Evolutionary conservation across 768 basidiomycete genomes (phyloP).

Genomic region (Sporobolomyces roseus): DNA sequence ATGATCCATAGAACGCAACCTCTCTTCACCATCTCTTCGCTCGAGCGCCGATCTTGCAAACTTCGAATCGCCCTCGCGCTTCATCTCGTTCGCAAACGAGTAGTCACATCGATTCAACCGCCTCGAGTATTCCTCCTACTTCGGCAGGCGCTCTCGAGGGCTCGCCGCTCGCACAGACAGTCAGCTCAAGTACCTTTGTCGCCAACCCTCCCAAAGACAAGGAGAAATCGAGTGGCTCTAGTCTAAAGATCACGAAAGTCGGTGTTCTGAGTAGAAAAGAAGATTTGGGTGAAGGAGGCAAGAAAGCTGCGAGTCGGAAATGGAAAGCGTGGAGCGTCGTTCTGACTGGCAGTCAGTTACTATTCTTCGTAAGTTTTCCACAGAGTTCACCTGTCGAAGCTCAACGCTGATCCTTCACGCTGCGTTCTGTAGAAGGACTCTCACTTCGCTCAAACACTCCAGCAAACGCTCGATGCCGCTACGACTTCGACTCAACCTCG

Average conservation of each 20-base stretch:
- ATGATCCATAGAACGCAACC: constrained; percentile 39
- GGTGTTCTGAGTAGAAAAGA: constrained; percentile 74
- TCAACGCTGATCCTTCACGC: not conserved
- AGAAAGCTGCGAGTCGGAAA: constrained; percentile 69
- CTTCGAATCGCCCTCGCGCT: constrained; percentile 29
- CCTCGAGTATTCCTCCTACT: no score
- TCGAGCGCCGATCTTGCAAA: constrained; percentile 44
- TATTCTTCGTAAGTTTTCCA: constrained; percentile 62
- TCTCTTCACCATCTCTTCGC: constrained; percentile 46
- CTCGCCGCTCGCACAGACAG: constrained; percentile 24
- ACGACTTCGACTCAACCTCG: not conserved
- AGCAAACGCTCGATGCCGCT: constrained; percentile 13
- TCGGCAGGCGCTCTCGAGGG: not conserved
- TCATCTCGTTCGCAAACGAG: constrained; percentile 3
- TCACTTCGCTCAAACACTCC: constrained; percentile 19
- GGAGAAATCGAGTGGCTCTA: constrained; percentile 31
- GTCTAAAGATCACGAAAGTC: constrained; percentile 71
- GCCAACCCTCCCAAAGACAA: constrained; percentile 4
- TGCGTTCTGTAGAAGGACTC: constrained; percentile 32
- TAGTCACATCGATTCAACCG: not conserved
- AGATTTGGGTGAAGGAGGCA: constrained; percentile 70
- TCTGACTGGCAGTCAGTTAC: constrained; percentile 80
- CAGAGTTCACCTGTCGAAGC: no score
- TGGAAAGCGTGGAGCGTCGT: constrained; percentile 84
- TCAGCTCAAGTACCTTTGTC: constrained; percentile 32